Base-by-base conservation (phyloP, 129 eudicot species). In the Sambucus nigra region DNA sequence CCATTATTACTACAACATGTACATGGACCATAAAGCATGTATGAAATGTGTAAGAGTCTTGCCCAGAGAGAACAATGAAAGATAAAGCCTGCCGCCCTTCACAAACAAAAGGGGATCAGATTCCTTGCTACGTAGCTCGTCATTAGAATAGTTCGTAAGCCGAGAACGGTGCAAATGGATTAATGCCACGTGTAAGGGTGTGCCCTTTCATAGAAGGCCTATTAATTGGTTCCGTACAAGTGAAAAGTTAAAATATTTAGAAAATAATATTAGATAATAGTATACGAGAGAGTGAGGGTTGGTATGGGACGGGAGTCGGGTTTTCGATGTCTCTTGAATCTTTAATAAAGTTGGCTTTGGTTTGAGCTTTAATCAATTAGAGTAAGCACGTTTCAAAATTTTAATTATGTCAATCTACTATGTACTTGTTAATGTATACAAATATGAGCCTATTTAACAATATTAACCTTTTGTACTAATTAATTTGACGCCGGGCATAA, bases 271-370 rank as follows among this genome's bases (percentile, higher is more conserved):
- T 5, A 47, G 25, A 31, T 45, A 35, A 48, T 22, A 10, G 24
- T n/a, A 17, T 3, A 22, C 3, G 17, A 54, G n/a, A 12, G 17
- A 42, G 24, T 32, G 59, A 28, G 61, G 51, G 67, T 59, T 57
- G 65, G 31, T 59, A 72, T 60, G 54, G 78, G 49, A 72, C 35
- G 55, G 31, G 47, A 58, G 67, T 71, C 58, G 66, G 62, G 56
- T 53, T 29, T 71, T 57, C 61, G 61, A 51, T 47, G 65, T 58
- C 46, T 65, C 57, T 55, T 55, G 51, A 4, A 8, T 44, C 21
- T 8, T 9, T 45, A 11, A 16, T 51, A 59, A 49, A 67, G 54
- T 55, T 35, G 23, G 59, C 47, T 47, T 25, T 27, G 18, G 17
- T 0, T 24, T 39, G 33, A 45, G 48, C 70, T 63, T 64, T 57